Evolutionary conservation across 2,329 filamentous ascomycete species (phyloP).

Genomic region (Calycina herbarum): DNA sequence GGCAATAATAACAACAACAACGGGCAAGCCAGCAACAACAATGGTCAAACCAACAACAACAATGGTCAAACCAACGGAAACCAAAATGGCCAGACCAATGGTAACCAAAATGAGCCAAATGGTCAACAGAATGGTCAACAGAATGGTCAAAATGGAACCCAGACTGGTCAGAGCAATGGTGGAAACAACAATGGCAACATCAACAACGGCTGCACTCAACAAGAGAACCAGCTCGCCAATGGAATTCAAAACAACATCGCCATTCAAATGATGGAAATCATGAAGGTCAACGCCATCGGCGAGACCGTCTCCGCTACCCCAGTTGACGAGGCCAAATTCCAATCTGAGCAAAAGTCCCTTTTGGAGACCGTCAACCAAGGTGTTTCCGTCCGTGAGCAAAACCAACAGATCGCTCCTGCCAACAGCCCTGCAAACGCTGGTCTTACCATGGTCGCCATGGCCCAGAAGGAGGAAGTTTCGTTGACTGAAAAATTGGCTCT

Average conservation of each 20-base stretch:
- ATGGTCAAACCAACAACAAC: background rate
- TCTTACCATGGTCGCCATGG: background rate
- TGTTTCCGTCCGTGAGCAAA: background rate
- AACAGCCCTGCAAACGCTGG: background rate
- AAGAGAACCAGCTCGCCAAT: background rate
- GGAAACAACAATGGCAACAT: background rate
- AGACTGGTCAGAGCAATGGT: background rate
- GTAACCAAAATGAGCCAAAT: too few species aligned
- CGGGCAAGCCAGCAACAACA: background rate
- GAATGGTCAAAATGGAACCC: too few species aligned
- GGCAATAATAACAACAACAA: background rate
- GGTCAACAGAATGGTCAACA: too few species aligned
- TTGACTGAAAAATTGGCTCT: background rate
- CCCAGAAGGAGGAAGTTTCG: background rate
- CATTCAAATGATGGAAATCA: background rate
- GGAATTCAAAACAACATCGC: background rate
- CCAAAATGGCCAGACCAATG: too few species aligned
- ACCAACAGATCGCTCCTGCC: background rate
- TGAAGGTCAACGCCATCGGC: background rate
- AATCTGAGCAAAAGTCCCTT: background rate
- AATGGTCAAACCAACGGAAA: background rate
- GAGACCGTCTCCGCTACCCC: background rate
- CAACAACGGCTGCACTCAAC: background rate
- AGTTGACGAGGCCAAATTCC: background rate
- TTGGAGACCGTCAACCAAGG: conserved; percentile 1